Evolutionary conservation across 1,284 basidiomycete species (phyloP).

Genomic region (Somion occarium): DNA sequence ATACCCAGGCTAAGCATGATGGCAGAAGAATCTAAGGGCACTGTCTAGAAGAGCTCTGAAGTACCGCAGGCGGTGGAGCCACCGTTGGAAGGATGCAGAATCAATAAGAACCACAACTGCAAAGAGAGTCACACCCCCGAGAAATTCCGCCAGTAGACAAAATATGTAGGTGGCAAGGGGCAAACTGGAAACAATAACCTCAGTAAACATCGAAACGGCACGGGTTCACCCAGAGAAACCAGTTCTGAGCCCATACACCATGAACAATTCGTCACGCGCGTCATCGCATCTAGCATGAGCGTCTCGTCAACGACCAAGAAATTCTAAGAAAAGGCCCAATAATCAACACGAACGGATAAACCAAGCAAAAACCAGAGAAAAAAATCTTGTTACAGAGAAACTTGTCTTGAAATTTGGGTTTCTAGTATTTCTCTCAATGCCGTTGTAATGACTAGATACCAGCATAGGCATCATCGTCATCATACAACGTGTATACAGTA

Average conservation of each 20-base stretch:
- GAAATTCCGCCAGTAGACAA: too few relatives aligned
- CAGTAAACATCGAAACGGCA: neutral
- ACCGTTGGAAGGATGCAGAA: too few relatives aligned
- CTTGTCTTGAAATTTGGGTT: neutral
- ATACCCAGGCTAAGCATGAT: too few relatives aligned
- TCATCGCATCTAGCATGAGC: neutral
- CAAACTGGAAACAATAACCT: neutral
- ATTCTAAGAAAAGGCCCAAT: neutral
- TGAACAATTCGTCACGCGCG: neutral
- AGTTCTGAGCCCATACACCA: neutral
- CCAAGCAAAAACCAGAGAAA: too few relatives aligned
- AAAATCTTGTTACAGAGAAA: neutral
- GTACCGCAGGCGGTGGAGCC: too few relatives aligned
- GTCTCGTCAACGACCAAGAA: neutral
- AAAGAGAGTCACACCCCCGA: too few relatives aligned
- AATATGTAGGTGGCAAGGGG: too few relatives aligned
- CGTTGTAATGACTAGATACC: slow-evolving; percentile 40
- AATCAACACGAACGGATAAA: neutral
- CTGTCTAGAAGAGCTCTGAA: too few relatives aligned
- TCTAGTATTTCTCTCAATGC: neutral
- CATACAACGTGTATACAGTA: slow-evolving; percentile 50
- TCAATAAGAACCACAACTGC: too few relatives aligned
- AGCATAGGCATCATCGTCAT: slow-evolving; percentile 61
- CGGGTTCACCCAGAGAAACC: neutral
- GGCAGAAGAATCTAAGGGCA: too few relatives aligned